Evolutionary conservation across 108 stramenopile species (phyloP).

Genomic region (Discostella pseudostelligera): DNA sequence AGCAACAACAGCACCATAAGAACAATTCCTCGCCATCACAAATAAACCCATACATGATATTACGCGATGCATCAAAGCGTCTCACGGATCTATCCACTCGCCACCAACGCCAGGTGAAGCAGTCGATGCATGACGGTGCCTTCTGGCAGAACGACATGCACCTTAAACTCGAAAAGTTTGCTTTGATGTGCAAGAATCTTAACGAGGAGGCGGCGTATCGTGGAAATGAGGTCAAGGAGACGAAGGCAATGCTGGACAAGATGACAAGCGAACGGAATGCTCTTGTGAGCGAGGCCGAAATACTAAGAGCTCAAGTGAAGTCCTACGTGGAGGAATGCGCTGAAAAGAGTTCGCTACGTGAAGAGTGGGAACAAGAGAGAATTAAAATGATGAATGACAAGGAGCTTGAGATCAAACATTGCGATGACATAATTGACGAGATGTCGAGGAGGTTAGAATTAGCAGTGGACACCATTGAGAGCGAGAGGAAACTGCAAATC

Average conservation of each 20-base stretch:
- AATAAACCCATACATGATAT: constrained; percentile 16
- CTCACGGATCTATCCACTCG: constrained; percentile 46
- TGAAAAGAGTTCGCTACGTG: constrained; percentile 33
- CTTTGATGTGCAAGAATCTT: constrained; percentile 63
- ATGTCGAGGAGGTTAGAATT: constrained; percentile 44
- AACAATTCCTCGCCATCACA: neutral
- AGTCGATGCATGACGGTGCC: constrained; percentile 53
- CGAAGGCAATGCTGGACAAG: constrained; percentile 38
- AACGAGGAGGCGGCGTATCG: constrained; percentile 61
- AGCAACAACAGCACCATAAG: neutral
- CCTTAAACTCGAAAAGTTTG: constrained; percentile 57
- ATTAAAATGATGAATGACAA: constrained; percentile 24
- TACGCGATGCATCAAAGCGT: constrained; percentile 48
- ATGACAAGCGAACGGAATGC: constrained; percentile 58
- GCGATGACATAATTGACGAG: constrained; percentile 53
- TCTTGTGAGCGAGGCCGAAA: constrained; percentile 46
- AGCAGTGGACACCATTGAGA: constrained; percentile 48
- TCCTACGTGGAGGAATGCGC: constrained; percentile 47
- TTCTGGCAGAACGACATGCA: constrained; percentile 68
- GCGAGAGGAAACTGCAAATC: constrained; percentile 39
- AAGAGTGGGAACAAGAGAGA: constrained; percentile 42
- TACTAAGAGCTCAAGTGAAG: constrained; percentile 41
- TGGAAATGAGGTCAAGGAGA: constrained; percentile 49
- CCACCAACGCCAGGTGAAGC: constrained; percentile 61
- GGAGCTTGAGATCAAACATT: constrained; percentile 35